Evolutionary conservation across 768 basidiomycete species (phyloP), one percentile per base, ranked within the genome.

Genomic region (Hemileccinum impolitum): DNA sequence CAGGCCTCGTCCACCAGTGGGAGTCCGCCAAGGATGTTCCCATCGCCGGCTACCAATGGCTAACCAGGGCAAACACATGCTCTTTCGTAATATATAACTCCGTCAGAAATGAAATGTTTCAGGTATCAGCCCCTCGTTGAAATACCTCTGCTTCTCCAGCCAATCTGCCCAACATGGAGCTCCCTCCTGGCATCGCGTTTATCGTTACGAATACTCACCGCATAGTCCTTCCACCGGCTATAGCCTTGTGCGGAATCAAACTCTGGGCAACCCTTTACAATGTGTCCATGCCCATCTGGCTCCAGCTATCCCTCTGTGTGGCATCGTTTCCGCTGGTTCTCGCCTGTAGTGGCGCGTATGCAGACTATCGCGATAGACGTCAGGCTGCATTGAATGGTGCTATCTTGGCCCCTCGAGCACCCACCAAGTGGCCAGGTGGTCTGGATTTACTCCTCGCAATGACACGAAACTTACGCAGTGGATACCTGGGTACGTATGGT

Each of bases 371-470:
- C 5, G 50, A 62, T 23, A 51, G 26, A 21, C 58, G 48, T 2
- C 50, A 52, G 15, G 59, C 59, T 36, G 46, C 39, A 5, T 19
- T 41, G 14, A 50, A 47, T 28, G 68, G 69, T 7, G 71, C 71
- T 6, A 50, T 65, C 15, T 41, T 69, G 13, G 61, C 73, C 4
- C 73, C 72, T 6, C 47, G 19, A 19, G 65, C 72, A 17, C 48
- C 58, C 3, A 69, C 65, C 47, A 63, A 53, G 35, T 70, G 65
- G 69, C 70, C 70, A 3, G 70, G 69, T 23, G 69, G 70, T 30
- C 31, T 77, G 6, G 70, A 72, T 35, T 38, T 69, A 15, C 48
- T 75, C 1, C 23, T 55, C 14, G 45, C 46, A 4, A 53, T 52
- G 15, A 0, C 71, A n/a, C 48, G 48, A 13, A 63, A 61, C 34